phyloP scores from a whole-genome alignment of 2,329 filamentous ascomycete genomes.

The Fusarium cicatricum region DNA sequence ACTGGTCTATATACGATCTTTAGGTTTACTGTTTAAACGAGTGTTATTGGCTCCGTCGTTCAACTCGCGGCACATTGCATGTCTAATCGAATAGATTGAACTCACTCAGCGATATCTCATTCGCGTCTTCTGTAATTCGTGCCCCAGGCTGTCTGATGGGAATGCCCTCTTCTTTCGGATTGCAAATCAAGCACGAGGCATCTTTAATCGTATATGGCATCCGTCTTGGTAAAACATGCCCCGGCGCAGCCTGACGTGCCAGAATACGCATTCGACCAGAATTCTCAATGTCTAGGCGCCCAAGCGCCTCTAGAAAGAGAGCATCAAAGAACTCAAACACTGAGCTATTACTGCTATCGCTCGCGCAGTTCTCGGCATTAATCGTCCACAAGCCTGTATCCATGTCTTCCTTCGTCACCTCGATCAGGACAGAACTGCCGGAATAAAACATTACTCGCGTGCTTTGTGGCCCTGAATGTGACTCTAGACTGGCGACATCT shows the following conservation, averaged over 20 bases:
- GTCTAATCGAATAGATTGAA: background rate
- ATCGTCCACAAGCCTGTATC: slow-evolving; percentile 1
- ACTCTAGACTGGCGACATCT: background rate
- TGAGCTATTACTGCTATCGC: background rate
- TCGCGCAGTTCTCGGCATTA: background rate
- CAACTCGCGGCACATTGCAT: background rate
- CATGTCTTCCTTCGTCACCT: slow-evolving; percentile 15
- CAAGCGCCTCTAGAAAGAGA: background rate
- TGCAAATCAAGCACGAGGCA: background rate
- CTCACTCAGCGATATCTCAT: background rate
- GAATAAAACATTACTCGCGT: slow-evolving; percentile 10
- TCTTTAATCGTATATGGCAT: background rate
- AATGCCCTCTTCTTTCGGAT: background rate
- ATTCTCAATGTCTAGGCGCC: background rate
- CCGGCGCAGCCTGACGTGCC: background rate
- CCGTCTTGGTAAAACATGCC: background rate
- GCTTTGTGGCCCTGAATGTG: accelerated
- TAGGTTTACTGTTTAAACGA: too few species aligned
- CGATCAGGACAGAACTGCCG: background rate
- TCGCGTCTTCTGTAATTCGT: background rate
- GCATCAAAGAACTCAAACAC: slow-evolving; percentile 6
- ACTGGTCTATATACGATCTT: too few species aligned
- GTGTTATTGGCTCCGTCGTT: background rate
- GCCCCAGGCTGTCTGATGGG: background rate
- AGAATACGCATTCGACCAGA: background rate